These are phyloP conservation scores for Vachellia collinsii DNA, from an alignment of 306 rosid genomes.

Conservation along the genomic window DNA sequence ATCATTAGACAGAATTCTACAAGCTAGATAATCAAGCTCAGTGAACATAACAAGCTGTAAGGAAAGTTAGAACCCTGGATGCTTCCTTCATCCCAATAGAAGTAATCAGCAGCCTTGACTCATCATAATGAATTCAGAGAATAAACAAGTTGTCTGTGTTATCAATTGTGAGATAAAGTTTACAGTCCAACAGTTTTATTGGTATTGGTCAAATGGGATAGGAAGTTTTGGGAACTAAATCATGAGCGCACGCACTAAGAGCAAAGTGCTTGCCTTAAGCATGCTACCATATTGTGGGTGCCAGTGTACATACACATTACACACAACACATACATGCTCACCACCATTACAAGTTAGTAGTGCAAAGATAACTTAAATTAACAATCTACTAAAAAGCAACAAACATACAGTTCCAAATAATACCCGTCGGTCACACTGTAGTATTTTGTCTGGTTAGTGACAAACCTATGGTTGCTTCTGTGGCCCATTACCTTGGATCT, in stretches of 20 bases:
- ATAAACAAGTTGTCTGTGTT: not conserved
- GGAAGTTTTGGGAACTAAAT: not conserved
- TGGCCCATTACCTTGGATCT: not conserved
- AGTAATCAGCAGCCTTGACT: not conserved
- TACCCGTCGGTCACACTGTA: not conserved
- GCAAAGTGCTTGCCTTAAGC: not conserved
- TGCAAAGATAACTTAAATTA: not conserved
- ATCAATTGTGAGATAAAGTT: not conserved
- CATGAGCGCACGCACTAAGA: not conserved
- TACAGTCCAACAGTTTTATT: not conserved
- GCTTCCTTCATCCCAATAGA: not conserved
- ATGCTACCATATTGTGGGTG: not conserved
- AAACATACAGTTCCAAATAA: not conserved
- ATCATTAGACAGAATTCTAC: not conserved
- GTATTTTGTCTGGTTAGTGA: conserved; percentile 1
- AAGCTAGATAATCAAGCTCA: not conserved
- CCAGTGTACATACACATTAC: not conserved
- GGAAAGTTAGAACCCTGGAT: not conserved
- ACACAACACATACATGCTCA: not conserved
- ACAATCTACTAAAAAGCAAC: not conserved
- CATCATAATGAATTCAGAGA: conserved; percentile 3
- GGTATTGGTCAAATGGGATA: not conserved
- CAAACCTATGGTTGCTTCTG: conserved; percentile 3
- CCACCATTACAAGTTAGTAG: not conserved
- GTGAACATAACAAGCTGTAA: not conserved